These are phyloP conservation scores for Vitis hybrid DNA, from an alignment of 177 flowering plant species.

Conservation along the genomic window DNA sequence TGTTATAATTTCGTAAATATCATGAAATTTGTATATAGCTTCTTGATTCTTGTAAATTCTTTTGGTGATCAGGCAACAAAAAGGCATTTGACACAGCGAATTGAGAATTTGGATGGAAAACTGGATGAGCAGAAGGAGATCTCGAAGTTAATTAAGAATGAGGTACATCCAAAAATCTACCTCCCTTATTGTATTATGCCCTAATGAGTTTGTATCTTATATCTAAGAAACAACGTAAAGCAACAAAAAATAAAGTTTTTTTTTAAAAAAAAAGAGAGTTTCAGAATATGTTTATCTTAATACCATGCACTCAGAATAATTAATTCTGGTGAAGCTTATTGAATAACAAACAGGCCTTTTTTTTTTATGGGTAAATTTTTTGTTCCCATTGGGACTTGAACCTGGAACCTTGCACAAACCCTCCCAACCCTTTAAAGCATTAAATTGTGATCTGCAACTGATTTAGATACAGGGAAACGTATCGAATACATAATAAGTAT, in stretches of 20 bases:
- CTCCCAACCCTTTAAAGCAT: neutral
- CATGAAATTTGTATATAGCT: slow-evolving; percentile 2
- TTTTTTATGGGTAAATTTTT: neutral
- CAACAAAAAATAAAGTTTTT: too few species aligned
- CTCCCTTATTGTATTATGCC: too few species aligned
- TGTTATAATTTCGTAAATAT: neutral
- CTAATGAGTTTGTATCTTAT: too few species aligned
- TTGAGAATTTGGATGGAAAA: slow-evolving; percentile 84
- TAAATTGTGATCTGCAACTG: neutral
- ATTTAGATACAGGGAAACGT: neutral
- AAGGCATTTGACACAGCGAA: slow-evolving; percentile 85
- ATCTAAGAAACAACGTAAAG: too few species aligned
- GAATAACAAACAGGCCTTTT: too few species aligned
- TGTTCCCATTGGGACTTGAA: too few species aligned
- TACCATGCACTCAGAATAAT: too few species aligned
- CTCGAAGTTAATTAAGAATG: slow-evolving; percentile 57
- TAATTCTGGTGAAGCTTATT: too few species aligned
- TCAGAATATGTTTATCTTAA: too few species aligned
- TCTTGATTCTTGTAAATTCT: neutral
- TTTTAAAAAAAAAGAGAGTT: too few species aligned
- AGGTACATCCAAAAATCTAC: slow-evolving; percentile 30
- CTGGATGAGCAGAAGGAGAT: slow-evolving; percentile 76
- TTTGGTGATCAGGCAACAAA: slow-evolving; percentile 66
- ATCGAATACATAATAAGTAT: neutral
- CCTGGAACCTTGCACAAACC: too few species aligned